phyloP scores from a whole-genome alignment of 2,329 filamentous ascomycete species.

The Sarocladium strictum region DNA sequence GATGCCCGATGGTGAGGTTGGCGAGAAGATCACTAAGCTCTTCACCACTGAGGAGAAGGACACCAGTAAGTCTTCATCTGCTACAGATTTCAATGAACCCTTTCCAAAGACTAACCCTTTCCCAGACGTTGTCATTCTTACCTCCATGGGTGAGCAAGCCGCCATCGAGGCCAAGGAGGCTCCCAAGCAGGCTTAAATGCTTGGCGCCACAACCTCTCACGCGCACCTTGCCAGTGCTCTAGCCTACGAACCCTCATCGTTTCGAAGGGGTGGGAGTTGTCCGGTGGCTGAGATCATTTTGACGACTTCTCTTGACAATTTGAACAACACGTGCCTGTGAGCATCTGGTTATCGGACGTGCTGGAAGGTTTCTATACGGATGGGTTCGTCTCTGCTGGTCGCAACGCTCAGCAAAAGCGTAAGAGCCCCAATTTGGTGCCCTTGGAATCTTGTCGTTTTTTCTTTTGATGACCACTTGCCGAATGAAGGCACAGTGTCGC shows the following conservation, averaged over 20 bases:
- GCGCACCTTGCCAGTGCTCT: constrained; percentile 8
- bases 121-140: constrained; percentile 88
- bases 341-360: constrained; percentile 35
- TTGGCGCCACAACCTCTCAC: constrained; percentile 7
- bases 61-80: constrained; percentile 62
- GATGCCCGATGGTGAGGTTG: constrained; percentile 82
- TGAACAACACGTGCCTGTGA: constrained; percentile 28
- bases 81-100: neutral
- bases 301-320: constrained; percentile 22
- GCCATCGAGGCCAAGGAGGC: constrained; percentile 94
- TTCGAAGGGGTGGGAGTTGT: constrained; percentile 4
- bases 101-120: constrained; percentile 15
- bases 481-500: neutral
- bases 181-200: constrained; percentile 38
- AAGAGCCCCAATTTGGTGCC: constrained; percentile 24
- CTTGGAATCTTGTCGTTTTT: constrained; percentile 29
- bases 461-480: constrained; percentile 6
- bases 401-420: constrained; percentile 23
- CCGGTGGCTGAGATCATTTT: constrained; percentile 15
- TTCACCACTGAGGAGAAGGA: constrained; percentile 85
- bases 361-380: constrained; percentile 37
- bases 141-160: constrained; percentile 92
- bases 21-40: constrained; percentile 76
- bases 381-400: constrained; percentile 36
- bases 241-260: neutral